Conservation (phyloP, 768 basidiomycete genomes). For the Boletus tomentosulus region DNA sequence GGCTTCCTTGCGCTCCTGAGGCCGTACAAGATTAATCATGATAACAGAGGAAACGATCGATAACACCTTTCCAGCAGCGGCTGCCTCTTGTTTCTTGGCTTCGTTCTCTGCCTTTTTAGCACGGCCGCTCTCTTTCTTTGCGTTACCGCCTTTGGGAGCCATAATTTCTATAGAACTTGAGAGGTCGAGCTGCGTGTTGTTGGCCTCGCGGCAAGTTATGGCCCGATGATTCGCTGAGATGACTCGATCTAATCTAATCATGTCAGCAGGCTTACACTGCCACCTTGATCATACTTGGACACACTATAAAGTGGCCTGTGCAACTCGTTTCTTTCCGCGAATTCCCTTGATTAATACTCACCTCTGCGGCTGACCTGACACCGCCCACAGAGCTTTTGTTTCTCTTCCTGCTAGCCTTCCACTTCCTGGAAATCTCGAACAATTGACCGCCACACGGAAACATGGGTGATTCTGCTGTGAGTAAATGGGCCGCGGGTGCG, state of each 20-base stretch:
- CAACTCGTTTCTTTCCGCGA: not conserved
- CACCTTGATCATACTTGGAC: constrained; percentile 15
- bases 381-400: not conserved
- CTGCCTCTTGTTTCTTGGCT: constrained; percentile 67
- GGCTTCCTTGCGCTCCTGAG: constrained; percentile 69
- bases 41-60: not conserved
- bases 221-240: constrained; percentile 1
- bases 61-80: constrained; percentile 55
- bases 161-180: constrained; percentile 35
- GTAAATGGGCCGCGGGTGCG: constrained; percentile 34
- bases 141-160: constrained; percentile 85
- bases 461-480: constrained; percentile 29
- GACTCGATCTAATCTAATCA: constrained; percentile 22
- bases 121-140: constrained; percentile 88
- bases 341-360: not conserved
- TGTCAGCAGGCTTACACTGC: constrained; percentile 15
- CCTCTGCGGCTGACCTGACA: not conserved
- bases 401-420: not conserved
- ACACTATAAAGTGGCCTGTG: constrained; percentile 5
- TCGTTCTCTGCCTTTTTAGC: constrained; percentile 94
- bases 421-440: not conserved
- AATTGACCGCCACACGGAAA: constrained; percentile 1
- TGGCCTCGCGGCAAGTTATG: not conserved
- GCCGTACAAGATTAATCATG: constrained; percentile 1
- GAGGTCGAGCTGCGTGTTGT: constrained; percentile 2